phyloP scores from a whole-genome alignment of 1,139 yeast species.

The Pichia sp. region DNA sequence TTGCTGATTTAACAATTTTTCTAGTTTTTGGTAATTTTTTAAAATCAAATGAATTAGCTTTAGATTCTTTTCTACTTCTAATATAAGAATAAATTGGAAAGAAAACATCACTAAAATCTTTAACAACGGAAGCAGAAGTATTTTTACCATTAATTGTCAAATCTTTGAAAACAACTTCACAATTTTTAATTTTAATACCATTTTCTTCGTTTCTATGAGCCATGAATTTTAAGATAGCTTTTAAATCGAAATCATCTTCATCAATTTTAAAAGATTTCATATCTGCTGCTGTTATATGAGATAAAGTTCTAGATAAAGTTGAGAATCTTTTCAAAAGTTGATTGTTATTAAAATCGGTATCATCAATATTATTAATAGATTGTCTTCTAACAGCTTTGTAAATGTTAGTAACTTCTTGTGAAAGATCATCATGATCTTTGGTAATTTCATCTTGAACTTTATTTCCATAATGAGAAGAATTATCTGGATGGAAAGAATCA shows the following conservation, averaged over 20 bases:
- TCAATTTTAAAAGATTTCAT: constrained; percentile 24
- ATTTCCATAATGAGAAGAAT: too few relatives aligned
- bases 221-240: constrained; percentile 29
- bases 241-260: constrained; percentile 31
- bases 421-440: too few relatives aligned
- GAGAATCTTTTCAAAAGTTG: constrained; percentile 26
- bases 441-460: too few relatives aligned
- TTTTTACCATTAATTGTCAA: constrained; percentile 45
- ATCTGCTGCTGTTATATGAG: constrained; percentile 24
- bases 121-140: constrained; percentile 40
- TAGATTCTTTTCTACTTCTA: constrained; percentile 16
- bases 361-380: too few relatives aligned
- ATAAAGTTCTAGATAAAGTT: constrained; percentile 23
- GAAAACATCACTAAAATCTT: constrained; percentile 44
- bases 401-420: too few relatives aligned
- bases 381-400: too few relatives aligned
- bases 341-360: too few relatives aligned
- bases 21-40: constrained; percentile 28
- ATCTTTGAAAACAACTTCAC: constrained; percentile 44
- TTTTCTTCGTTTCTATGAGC: constrained; percentile 34
- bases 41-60: constrained; percentile 19
- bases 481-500: too few relatives aligned
- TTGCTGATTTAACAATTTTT: constrained; percentile 35
- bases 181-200: constrained; percentile 40
- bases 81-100: constrained; percentile 32